phyloP scores from a whole-genome alignment of 2,329 filamentous ascomycete genomes.

The Ilyonectria destructans region DNA sequence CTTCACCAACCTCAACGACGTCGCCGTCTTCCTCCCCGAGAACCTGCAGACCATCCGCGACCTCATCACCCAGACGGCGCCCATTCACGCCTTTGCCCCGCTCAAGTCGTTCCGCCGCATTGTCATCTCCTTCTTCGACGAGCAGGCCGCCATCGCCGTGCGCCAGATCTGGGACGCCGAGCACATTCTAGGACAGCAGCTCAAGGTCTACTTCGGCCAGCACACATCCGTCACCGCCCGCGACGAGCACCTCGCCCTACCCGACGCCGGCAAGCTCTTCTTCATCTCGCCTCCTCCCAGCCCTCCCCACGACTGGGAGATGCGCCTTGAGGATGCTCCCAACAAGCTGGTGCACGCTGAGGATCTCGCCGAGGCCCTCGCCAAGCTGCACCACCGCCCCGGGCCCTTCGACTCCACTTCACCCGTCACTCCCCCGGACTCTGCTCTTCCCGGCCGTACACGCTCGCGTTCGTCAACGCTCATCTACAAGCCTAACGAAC shows the following conservation, averaged over 20 bases:
- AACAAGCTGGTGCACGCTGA: slow-evolving; percentile 81
- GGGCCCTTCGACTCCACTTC: slow-evolving; percentile 58
- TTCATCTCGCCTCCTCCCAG: slow-evolving; percentile 81
- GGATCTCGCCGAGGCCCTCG: slow-evolving; percentile 77
- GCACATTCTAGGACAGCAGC: slow-evolving; percentile 78
- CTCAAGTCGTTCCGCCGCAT: slow-evolving; percentile 89
- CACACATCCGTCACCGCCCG: slow-evolving; percentile 70
- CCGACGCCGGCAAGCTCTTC: slow-evolving; percentile 80
- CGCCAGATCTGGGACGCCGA: slow-evolving; percentile 83
- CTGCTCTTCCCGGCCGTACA: slow-evolving; percentile 48
- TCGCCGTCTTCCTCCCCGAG: slow-evolving; percentile 81
- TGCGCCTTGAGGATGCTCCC: slow-evolving; percentile 77
- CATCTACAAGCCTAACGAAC: slow-evolving; percentile 75
- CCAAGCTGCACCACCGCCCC: slow-evolving; percentile 70
- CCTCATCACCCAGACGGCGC: slow-evolving; percentile 79
- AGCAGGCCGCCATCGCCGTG: slow-evolving; percentile 79
- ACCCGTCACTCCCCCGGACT: slow-evolving; percentile 53
- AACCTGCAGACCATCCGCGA: slow-evolving; percentile 83
- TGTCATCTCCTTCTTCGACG: slow-evolving; percentile 82
- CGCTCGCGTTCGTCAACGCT: slow-evolving; percentile 77
- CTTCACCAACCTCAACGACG: slow-evolving; percentile 84
- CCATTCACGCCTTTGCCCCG: slow-evolving; percentile 84
- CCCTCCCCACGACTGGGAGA: slow-evolving; percentile 80
- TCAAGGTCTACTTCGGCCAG: slow-evolving; percentile 80
- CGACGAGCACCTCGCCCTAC: slow-evolving; percentile 75